Conservation (phyloP, 2,329 filamentous ascomycete species). For the Didymella keratinophila region DNA sequence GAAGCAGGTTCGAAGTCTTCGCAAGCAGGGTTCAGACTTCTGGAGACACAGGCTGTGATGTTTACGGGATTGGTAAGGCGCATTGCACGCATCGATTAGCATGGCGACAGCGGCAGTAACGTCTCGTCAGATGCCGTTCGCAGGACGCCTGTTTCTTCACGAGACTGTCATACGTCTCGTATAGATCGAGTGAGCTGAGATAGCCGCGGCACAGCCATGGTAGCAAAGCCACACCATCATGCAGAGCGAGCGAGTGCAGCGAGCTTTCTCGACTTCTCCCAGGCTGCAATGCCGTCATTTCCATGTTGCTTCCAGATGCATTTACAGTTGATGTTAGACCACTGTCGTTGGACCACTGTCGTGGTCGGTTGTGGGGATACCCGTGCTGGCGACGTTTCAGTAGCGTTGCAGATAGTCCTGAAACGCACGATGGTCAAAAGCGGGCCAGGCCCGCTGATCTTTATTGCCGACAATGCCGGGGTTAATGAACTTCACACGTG, state of each 20-base stretch:
- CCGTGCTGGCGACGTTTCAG: slow-evolving; percentile 41
- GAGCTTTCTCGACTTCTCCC: no score
- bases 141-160: neutral
- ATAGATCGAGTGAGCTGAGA: no score
- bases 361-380: slow-evolving; percentile 23
- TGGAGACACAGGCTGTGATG: no score
- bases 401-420: slow-evolving; percentile 36
- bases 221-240: neutral
- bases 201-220: no score
- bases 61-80: neutral
- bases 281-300: neutral
- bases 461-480: no score
- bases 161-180: no score
- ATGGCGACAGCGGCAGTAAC: neutral
- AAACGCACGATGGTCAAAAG: no score
- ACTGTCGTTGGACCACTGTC: no score
- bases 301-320: neutral
- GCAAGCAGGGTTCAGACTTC: no score
- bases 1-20: neutral
- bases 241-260: no score
- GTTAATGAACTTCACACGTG: no score
- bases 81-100: neutral
- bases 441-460: slow-evolving; percentile 15
- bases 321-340: slow-evolving; percentile 17
- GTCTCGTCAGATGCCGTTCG: neutral